Conservation (phyloP, 1,139 yeast genomes). For the Geotrichum siamense region DNA sequence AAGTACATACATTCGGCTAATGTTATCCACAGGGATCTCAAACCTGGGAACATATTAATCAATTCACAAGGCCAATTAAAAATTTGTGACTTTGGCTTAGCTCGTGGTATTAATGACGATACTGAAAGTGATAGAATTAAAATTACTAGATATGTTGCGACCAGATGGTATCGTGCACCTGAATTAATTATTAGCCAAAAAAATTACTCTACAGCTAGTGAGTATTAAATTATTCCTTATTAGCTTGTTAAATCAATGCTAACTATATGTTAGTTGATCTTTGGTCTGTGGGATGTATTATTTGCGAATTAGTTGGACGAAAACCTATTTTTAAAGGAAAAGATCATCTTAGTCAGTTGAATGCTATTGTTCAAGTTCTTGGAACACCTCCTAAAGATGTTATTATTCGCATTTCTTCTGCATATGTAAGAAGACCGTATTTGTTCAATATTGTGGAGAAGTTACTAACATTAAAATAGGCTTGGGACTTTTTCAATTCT, state of each 20-base stretch:
- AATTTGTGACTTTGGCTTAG: conserved; percentile 84
- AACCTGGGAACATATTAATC: conserved; percentile 80
- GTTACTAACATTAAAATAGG: conserved; percentile 25
- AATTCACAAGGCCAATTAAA: conserved; percentile 62
- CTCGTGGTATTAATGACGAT: conserved; percentile 53
- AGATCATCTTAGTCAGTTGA: conserved; percentile 77
- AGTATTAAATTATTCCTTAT: background rate
- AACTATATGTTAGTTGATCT: conserved; percentile 75
- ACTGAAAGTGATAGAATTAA: conserved; percentile 36
- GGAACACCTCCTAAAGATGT: conserved; percentile 80
- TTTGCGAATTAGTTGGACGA: conserved; percentile 80
- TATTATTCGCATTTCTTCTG: conserved; percentile 61
- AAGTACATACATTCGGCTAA: conserved; percentile 75
- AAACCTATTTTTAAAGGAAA: conserved; percentile 78
- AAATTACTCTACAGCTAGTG: conserved; percentile 37
- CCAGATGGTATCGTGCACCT: conserved; percentile 95
- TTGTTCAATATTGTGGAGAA: too few relatives aligned
- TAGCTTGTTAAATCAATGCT: background rate
- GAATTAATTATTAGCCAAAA: conserved; percentile 66
- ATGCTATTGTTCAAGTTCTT: conserved; percentile 63
- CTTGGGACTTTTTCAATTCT: conserved; percentile 20
- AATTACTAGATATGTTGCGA: conserved; percentile 85
- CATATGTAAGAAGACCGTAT: conserved; percentile 32
- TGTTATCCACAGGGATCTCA: conserved; percentile 77
- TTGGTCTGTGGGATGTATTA: conserved; percentile 92